Percentiles rank a stretch among this genome's conserved stretches.
These are phyloP conservation scores for Fusarium sp. DNA, from an alignment of 2,329 filamentous ascomycete species.

Conservation along the genomic window DNA sequence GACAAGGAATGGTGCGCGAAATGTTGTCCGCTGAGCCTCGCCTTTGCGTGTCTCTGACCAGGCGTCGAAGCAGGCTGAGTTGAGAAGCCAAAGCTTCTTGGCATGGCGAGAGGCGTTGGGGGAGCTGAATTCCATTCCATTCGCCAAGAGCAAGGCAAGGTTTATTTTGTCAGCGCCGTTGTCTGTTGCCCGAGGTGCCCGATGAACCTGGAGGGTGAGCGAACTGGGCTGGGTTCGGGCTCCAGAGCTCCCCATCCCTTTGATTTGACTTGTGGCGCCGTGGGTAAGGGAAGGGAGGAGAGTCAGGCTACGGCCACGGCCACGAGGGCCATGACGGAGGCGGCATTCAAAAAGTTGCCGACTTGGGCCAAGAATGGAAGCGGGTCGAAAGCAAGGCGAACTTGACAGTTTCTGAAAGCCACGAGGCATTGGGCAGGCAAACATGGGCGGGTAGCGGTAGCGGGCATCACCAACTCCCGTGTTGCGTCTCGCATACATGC, in stretches of 20 bases:
- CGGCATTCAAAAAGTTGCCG: slow-evolving; percentile 31
- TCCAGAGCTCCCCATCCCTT: neutral
- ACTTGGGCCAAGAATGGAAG: slow-evolving; percentile 20
- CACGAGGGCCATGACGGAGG: slow-evolving; percentile 25
- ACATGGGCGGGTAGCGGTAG: neutral
- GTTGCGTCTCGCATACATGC: slow-evolving; percentile 11
- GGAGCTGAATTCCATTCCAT: neutral
- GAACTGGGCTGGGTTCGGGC: slow-evolving; percentile 19
- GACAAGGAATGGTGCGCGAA: slow-evolving; percentile 26
- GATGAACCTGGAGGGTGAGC: neutral
- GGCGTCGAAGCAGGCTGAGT: neutral
- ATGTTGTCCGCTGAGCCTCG: slow-evolving; percentile 31
- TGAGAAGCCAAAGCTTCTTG: slow-evolving; percentile 17
- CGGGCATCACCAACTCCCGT: slow-evolving; percentile 19
- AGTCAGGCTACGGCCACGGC: slow-evolving; percentile 8
- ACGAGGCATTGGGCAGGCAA: slow-evolving; percentile 9
- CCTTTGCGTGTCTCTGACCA: slow-evolving; percentile 1
- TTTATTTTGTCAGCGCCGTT: slow-evolving; percentile 13
- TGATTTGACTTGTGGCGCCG: slow-evolving; percentile 8
- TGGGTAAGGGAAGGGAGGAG: slow-evolving; percentile 40
- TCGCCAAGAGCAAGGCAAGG: slow-evolving; percentile 7
- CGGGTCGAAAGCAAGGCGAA: slow-evolving; percentile 8
- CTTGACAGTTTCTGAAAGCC: slow-evolving; percentile 16
- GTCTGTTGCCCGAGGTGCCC: slow-evolving; percentile 4
- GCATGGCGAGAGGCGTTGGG: slow-evolving; percentile 7